Percentiles rank a stretch among this genome's conserved stretches.
phyloP scores from a whole-genome alignment of 768 basidiomycete species.

The Pleurotus giganteus region DNA sequence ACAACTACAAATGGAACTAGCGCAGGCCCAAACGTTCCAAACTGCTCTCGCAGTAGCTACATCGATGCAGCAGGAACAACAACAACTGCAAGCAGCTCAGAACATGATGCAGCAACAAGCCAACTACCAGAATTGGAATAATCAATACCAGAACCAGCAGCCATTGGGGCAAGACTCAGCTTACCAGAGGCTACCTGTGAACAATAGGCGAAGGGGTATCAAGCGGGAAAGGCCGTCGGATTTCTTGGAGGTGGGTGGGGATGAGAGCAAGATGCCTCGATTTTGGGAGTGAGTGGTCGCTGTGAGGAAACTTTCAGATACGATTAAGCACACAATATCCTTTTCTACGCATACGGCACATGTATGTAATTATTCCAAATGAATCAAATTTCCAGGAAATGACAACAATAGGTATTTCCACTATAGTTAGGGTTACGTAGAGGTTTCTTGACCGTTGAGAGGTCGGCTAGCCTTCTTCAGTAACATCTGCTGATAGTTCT shows the following conservation, averaged over 20 bases:
- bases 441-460: not conserved
- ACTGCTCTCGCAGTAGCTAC: constrained; percentile 60
- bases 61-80: constrained; percentile 55
- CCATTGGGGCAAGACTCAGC: constrained; percentile 72
- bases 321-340: too few relatives aligned
- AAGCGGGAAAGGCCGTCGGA: constrained; percentile 85
- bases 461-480: constrained; percentile 43
- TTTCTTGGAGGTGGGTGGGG: constrained; percentile 73
- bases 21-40: constrained; percentile 74
- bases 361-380: too few relatives aligned
- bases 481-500: constrained; percentile 73
- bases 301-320: not conserved
- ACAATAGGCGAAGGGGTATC: constrained; percentile 72
- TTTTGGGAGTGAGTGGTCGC: constrained; percentile 66
- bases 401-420: not conserved
- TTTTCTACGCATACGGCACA: too few relatives aligned
- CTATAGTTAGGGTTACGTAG: too few relatives aligned
- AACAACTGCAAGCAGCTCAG: constrained; percentile 30
- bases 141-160: constrained; percentile 62
- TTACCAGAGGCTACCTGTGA: constrained; percentile 83
- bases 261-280: constrained; percentile 62
- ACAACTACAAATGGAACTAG: constrained; percentile 74
- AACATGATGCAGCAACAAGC: constrained; percentile 19
- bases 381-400: not conserved
- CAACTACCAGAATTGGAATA: constrained; percentile 37